Evolutionary conservation across 108 stramenopile genomes (phyloP), one percentile per base, ranked within the genome.

Genomic region (Cyclotella kingstonii): DNA sequence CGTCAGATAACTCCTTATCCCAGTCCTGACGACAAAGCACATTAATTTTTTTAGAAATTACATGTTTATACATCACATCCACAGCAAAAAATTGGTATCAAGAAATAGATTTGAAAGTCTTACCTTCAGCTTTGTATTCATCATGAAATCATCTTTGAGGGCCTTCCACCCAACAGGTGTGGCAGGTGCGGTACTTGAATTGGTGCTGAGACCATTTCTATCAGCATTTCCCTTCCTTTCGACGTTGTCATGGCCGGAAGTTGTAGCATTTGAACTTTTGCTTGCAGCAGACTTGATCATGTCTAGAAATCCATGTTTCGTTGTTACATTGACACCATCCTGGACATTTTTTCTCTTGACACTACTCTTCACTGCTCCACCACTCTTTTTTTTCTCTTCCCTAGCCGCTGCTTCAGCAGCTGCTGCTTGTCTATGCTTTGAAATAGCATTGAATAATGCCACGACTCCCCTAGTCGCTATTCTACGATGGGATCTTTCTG

Each of bases 381-480:
- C 33, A 6, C 45, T 33, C 12, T 23, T 60, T 42, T 58, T 76
- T 62, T 69, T 53, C 78, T 54, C 57, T 60, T 71, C 72, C 65
- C 23, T 63, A 18, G 47, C 63, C 30, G 50, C 35, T 19, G 42
- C 65, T 21, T 65, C 52, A 19, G 63, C 65, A 25, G 28, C 60
- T 41, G 62, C 70, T 23, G 48, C 70, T 22, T 63, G 38, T 7
- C 91, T 86, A 76, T 94, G 90, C 66, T 86, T 85, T 10, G 86
- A 58, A 59, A 94, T 91, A 19, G 93, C 87, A 70, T 95, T 95
- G 49, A 95, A 95, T 6, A 95, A 65, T 2, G 89, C 89, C 18
- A 95, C 93, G 11, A 95, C 93, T 60, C 93, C 93, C 21, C 90
- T 73, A 4, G 93, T 95, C 33, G 93, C 93, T 5, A 91, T 84